Base-by-base conservation (phyloP, 345 rosid genomes). In the Durio zibethinus region DNA sequence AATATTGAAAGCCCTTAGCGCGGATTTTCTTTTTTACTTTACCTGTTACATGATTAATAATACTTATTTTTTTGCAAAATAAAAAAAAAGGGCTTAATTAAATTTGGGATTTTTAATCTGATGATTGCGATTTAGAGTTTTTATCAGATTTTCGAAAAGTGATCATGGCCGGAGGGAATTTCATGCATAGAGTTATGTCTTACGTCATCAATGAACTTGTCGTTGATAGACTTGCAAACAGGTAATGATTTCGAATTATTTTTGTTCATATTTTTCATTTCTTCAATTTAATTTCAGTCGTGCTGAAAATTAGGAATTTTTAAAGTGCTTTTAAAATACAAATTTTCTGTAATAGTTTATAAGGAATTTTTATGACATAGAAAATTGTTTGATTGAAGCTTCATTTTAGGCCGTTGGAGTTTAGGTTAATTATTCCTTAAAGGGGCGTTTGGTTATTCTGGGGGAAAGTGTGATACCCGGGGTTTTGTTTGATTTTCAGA, bases 151-250 rank as follows among this genome's bases (percentile, higher is more conserved):
- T 12, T 52, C 2, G 31, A 5, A 40, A 14, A n/a, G 14, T 7
- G 31, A 47, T 33, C 38, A 96, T 94, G 98, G 98, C 98, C 45
- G 99, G 93, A 31, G 98, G 98, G 68, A 92, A 92, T 82, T 93
- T 96, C 78, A 47, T 92, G 77, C 91, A 82, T 77, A 85, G 98
- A 82, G 97, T 92, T 3, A n/a, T 96, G 0, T 79, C 92, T 48
- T 92, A 96, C 40, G 59, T 94, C 47, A 92, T 90, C 5, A 94
- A 96, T 75, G 98, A 96, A 85, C 21, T 96, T 71, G 54, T 96
- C 48, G 99, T 96, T 25, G 89, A 91, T 66, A 84, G 97, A 38
- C 94, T 96, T 82, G 92, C 99, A 15, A 91, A 93, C 84, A 96
- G 97, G 99, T 94, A 75, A n/a, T 4, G 65, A 23, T 6, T 18